Base-by-base conservation (phyloP, 2,329 filamentous ascomycete species). In the Diaporthe vaccinii region DNA sequence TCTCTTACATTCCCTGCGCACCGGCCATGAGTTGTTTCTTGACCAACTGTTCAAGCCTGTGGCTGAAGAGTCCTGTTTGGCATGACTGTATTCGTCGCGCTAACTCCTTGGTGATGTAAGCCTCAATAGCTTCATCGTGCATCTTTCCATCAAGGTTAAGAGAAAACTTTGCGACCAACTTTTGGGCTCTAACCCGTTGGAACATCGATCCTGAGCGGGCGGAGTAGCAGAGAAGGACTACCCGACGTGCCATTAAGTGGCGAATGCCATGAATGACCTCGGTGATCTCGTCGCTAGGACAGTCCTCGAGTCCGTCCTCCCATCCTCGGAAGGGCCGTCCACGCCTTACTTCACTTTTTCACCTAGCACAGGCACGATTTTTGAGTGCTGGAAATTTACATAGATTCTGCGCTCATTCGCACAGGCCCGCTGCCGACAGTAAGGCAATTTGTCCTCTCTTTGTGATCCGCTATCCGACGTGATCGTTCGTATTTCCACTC, bases 251-350 rank as follows among this genome's bases (percentile, higher is more conserved):
- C 62, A 74, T 58, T 20, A 74, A 12, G 22, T 55, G 57, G 17
- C 14, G 51, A 31, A 70, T 44, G 22, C 49, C 34, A 20, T n/a
- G 6, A 25, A 74, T 25, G 22, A 69, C 51, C 2, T 46, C 61
- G 4, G 10, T 49, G 41, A 67, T 49, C n/a, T 67, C 61, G 8
- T 49, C 61, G 2, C n/a, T 41, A 9, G 28, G 61, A 49, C 46
- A 57, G 12, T 70, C 67, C 17, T 70, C 67, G 15, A 70, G 67
- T 1, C 53, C 73, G 41, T 74, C n/a, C n/a, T n/a, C n/a, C n/a
- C n/a, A n/a, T n/a, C n/a, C n/a, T n/a, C n/a, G n/a, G n/a, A n/a
- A n/a, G n/a, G n/a, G n/a, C n/a, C n/a, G n/a, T n/a, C n/a, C n/a
- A n/a, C n/a, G n/a, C n/a, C n/a, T n/a, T n/a, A n/a, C n/a, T n/a